These are phyloP conservation scores for Coleophoma crateriformis DNA, from an alignment of 2,329 filamentous ascomycete genomes.

Conservation along the genomic window DNA sequence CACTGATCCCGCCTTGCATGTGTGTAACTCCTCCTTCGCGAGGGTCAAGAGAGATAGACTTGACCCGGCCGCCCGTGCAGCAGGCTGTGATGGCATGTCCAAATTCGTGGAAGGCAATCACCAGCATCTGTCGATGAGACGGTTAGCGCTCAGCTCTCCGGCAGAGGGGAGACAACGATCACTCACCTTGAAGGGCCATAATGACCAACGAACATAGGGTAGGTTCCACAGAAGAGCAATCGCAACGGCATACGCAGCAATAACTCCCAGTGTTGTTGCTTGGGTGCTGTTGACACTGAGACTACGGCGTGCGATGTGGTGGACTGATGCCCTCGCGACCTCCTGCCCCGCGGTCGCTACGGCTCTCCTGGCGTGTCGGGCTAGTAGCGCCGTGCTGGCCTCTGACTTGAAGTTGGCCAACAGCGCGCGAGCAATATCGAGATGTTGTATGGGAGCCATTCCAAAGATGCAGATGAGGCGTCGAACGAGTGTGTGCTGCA, in stretches of 20 bases:
- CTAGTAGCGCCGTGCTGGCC: neutral
- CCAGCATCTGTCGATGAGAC: constrained; percentile 57
- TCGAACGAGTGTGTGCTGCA: no score
- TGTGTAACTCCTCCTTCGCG: constrained; percentile 74
- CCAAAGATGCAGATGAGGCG: no score
- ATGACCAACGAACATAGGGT: constrained; percentile 65
- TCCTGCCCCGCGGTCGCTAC: constrained; percentile 11
- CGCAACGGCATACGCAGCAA: constrained; percentile 64
- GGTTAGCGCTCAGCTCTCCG: no score
- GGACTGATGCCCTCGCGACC: constrained; percentile 9
- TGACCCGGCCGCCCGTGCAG: constrained; percentile 67
- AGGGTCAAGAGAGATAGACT: constrained; percentile 69
- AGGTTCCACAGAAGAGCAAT: constrained; percentile 78
- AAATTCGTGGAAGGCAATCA: constrained; percentile 79
- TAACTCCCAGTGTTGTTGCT: constrained; percentile 64
- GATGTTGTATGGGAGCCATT: neutral
- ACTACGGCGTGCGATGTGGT: constrained; percentile 11
- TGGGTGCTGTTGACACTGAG: constrained; percentile 54
- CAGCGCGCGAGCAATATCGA: constrained; percentile 2
- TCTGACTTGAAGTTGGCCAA: constrained; percentile 1
- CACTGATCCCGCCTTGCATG: constrained; percentile 66
- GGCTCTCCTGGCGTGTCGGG: constrained; percentile 1
- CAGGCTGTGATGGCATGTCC: constrained; percentile 69
- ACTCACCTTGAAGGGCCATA: constrained; percentile 76
- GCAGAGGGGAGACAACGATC: no score